Evolutionary conservation across 192 early-diverging fungal species (phyloP), one percentile per base, ranked within the genome.

Genomic region (Coemansia sp.): DNA sequence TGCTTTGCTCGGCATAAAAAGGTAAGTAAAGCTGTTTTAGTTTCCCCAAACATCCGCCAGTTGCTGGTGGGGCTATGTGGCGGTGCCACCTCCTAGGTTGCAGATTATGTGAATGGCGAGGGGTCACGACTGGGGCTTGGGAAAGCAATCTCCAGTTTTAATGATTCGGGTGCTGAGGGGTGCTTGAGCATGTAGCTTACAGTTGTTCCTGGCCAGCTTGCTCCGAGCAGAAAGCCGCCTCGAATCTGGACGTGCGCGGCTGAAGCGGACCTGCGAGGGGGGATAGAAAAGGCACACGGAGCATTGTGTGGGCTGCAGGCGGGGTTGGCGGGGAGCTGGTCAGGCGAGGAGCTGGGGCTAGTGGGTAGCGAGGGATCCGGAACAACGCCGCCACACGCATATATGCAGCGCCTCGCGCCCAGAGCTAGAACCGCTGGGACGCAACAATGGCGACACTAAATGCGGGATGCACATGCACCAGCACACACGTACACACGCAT

Each of bases 371-470:
- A 51, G 48, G 48, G 48, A 51, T 26, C 48, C 48, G 25, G 30
- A 57, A 57, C n/a, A 15, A 34, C 30, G 15, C 55, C 55, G 55
- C 55, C 55, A 57, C 55, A 57, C 5, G 31, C n/a, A 57, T 57
- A 57, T 33, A 57, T 57, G 28, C 55, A 57, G 55, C n/a, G 55
- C 55, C 29, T 57, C 48, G 31, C 31, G 18, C 55, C 55, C 9
- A n/a, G 31, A 57, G 55, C 55, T 26, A 57, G 55, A 57, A 33
- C 55, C 28, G 55, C 30, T 13, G 0, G 16, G n/a, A 57, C 30
- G 25, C 1, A 57, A 57, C 15, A 57, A 57, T 33, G 26, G 9
- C 53, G 29, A 30, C 31, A 33, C 31, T 30, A 56, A 56, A 56
- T 33, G 53, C 53, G 29, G 26, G 23, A 3, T 52, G 26, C 52